Evolutionary conservation across 2,329 filamentous ascomycete species (phyloP), one percentile per base, ranked within the genome.

Genomic region (Tolypocladium inflatum): DNA sequence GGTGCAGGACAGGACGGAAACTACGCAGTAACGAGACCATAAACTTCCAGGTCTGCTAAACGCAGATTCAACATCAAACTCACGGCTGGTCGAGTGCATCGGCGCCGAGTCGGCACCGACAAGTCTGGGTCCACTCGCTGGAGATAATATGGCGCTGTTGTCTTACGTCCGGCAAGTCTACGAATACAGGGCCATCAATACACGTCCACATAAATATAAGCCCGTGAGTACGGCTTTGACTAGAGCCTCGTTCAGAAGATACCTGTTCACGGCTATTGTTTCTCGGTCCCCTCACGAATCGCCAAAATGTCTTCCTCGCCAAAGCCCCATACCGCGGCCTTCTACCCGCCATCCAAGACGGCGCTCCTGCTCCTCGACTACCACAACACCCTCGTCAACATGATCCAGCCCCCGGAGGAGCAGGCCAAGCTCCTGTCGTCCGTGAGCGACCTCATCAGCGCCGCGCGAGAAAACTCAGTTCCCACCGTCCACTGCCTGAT

Each of bases 311-410:
- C 52, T 10, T 42, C n/a, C 41, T 19, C 26, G 19, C 5, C 38
- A 26, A 33, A 54, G 15, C 35, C 53, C 3, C 57, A 60, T 35
- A 55, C 53, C 2, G 21, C 60, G 11, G 55, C 56, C 5, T 55
- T 54, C 15, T 55, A 61, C 37, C 41, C 61, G 19, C 56, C 59
- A 26, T 39, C 58, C 21, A 37, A 59, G 33, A 61, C 60, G 26
- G 58, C 59, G 6, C 57, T 63, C 13, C 55, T 61, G 4, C 43
- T 63, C 6, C 55, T 63, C 23, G 61, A 61, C 55, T 63, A 59
- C 39, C 57, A 61, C 19, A 57, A 59, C 43, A n/a, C 43, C 21
- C 51, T 60, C 9, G 43, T 63, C 38, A 55, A 58, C 35, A 58
- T 56, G 53, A 59, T 61, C n/a, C 51, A 55, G 23, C 59, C 59